These are phyloP conservation scores for Paramarasmius palmivorus DNA, from an alignment of 1,284 basidiomycete genomes.

Conservation along the genomic window DNA sequence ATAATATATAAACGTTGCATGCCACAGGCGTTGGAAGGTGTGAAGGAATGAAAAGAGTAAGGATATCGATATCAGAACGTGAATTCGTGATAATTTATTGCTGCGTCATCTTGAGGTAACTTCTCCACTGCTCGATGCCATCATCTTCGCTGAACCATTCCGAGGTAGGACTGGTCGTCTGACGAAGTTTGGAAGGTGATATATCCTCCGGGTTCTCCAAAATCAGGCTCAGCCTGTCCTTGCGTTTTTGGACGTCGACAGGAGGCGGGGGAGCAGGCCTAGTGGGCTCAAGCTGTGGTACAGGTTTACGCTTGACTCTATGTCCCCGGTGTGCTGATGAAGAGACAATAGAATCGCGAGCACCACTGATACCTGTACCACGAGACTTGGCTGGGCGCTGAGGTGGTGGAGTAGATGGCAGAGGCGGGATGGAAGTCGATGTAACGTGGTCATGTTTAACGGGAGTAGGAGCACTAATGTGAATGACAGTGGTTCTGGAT, in stretches of 20 bases:
- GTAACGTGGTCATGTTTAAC: background rate
- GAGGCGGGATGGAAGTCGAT: background rate
- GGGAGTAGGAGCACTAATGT: background rate
- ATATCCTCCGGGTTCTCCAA: constrained; percentile 10
- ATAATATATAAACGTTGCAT: too few relatives aligned
- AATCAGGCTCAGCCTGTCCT: constrained; percentile 16
- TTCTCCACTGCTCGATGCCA: background rate
- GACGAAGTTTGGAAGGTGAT: background rate
- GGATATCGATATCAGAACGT: too few relatives aligned
- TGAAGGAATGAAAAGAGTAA: too few relatives aligned
- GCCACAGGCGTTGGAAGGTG: too few relatives aligned
- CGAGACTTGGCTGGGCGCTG: background rate
- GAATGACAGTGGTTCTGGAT: background rate
- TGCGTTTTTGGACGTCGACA: background rate
- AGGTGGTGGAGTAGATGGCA: background rate
- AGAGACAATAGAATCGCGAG: constrained; percentile 15
- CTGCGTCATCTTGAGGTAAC: constrained; percentile 3
- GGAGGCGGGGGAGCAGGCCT: background rate
- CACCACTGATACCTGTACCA: constrained; percentile 1
- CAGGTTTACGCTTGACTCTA: constrained; percentile 17
- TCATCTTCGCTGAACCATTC: constrained; percentile 11
- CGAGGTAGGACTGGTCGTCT: background rate
- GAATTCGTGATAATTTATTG: background rate
- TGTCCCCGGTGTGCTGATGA: constrained; percentile 10
- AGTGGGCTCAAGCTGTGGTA: constrained; percentile 10